Base-by-base conservation (phyloP, 1,284 basidiomycete genomes). In the Ceratobasidium sp. region DNA sequence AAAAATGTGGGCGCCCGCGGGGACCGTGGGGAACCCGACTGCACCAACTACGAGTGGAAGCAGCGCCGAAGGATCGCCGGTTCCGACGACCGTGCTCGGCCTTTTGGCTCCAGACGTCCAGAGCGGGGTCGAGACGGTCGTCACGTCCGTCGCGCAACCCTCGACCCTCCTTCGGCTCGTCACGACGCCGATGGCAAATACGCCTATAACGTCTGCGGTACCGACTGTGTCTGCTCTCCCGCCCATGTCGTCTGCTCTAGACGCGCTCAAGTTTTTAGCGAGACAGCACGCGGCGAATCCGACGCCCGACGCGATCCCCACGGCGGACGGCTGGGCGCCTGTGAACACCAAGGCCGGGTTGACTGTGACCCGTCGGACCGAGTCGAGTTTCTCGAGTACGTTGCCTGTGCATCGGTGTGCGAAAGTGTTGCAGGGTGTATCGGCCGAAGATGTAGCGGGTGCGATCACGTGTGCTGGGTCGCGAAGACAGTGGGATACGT, bases 381-480 rank as follows among this genome's bases (percentile, higher is more conserved):
- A 92, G 12, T 88, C 93, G 1, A 91, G 94, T 73, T 90, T 98
- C 18, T 98, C 96, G 9, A 89, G 92, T 9, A 88, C 90, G 60
- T 91, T 98, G 64, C 94, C 95, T 0, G 92, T 99, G 3, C 94
- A 97, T 83, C 93, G 93, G 79, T 96, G 95, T 0, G 93, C 95
- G 83, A 95, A 96, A 85, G 95, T 99, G 79, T 93, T 99, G 66
- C 94, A 99, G 84, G 97, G 97, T 1, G 90, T 98, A 10, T 95
- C 96, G 0, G 97, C 97, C 0, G 97, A 98, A 82, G 97, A 99
- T 83, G 87, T 98, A 18, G 92, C 91, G 0, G 89, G 92, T 0
- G 89, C 95, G 15, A 88, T 97, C 28, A 89, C 90, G 6, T 92
- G 94, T 77, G 90, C 91, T 28, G 90, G 92, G 77, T 93, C 91